Base-by-base conservation (phyloP, 2,329 filamentous ascomycete genomes). In the Talaromyces pinophilus region DNA sequence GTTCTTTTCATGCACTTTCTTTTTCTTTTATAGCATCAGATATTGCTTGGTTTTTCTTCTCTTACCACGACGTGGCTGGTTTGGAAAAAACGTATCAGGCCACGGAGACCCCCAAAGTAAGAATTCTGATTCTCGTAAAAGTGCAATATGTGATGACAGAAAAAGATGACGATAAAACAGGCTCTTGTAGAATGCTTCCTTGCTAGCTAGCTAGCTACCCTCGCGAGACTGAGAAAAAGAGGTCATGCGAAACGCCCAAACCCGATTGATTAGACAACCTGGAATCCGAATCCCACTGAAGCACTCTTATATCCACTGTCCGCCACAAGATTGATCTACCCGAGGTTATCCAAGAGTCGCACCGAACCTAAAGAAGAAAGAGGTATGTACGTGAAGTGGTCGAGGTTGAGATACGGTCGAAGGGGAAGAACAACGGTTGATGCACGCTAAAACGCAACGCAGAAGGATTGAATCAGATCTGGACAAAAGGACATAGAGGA, bases 111-210 rank as follows among this genome's bases (percentile, higher is more conserved):
- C 55, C 52, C 52, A 52, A 63, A 60, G 61, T 62, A 66, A 55
- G 59, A 66, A 67, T 63, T 67, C 61, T 67, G 65, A 67, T 67
- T 70, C 71, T 72, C 72, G 70, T 73, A 73, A 69, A 70, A 62
- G 30, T 54, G 59, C 64, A 62, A 55, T 66, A 59, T 67, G 60
- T 63, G 60, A 44, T 60, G 35, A 60, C 38, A 46, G 40, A 63
- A 57, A 44, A 63, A n/a, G 73, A 72, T 72, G 74, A 74, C 73
- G 72, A 76, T 73, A 74, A 69, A 73, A 74, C 71, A 73, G 75
- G 73, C 76, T 72, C 71, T 78, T 78, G 76, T 79, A 77, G 70
- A 79, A 80, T 80, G 77, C 74, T 80, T 79, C 77, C 78, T 81
- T 80, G 78, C 78, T 80, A 80, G 62, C 61, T 63, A 63, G 57